Percentiles rank a stretch among this genome's conserved stretches.
phyloP scores from a whole-genome alignment of 768 basidiomycete genomes.

The Trametes punicea region DNA sequence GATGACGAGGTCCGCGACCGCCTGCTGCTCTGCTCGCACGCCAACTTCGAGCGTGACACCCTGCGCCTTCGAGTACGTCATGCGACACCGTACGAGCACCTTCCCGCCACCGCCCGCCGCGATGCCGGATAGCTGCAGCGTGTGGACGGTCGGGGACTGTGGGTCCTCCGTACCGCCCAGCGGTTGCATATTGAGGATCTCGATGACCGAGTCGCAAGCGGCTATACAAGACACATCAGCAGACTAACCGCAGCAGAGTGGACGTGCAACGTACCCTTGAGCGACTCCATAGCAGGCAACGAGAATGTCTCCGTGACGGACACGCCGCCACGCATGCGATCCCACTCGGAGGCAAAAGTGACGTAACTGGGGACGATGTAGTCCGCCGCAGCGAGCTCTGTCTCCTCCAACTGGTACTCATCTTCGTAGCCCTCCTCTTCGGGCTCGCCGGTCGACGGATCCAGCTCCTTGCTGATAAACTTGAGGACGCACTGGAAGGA shows the following conservation, averaged over 20 bases:
- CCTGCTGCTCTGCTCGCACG: conserved; percentile 89
- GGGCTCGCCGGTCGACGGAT: conserved; percentile 91
- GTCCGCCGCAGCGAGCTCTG: conserved; percentile 91
- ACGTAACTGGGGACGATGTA: conserved; percentile 95
- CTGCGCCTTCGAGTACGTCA: conserved; percentile 87
- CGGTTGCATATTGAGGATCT: conserved; percentile 96
- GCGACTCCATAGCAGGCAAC: conserved; percentile 85
- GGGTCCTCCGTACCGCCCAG: conserved; percentile 88
- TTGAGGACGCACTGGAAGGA: conserved; percentile 91
- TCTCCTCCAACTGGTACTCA: conserved; percentile 96
- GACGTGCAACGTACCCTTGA: conserved; percentile 67
- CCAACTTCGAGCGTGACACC: conserved; percentile 92
- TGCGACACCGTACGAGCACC: conserved; percentile 88
- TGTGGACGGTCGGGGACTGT: conserved; percentile 83
- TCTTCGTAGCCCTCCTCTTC: conserved; percentile 99
- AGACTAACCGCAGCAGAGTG: conserved; percentile 6
- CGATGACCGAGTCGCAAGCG: conserved; percentile 93
- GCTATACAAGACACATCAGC: conserved; percentile 44
- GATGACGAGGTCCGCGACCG: conserved; percentile 82
- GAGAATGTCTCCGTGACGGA: conserved; percentile 91
- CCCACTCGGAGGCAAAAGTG: conserved; percentile 94
- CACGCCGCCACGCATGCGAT: conserved; percentile 74
- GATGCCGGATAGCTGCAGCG: conserved; percentile 88
- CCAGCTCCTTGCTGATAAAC: conserved; percentile 96
- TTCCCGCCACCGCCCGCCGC: conserved; percentile 94